Evolutionary conservation across 2,329 filamentous ascomycete species (phyloP).

Genomic region (Teratosphaeria epicoccoides): DNA sequence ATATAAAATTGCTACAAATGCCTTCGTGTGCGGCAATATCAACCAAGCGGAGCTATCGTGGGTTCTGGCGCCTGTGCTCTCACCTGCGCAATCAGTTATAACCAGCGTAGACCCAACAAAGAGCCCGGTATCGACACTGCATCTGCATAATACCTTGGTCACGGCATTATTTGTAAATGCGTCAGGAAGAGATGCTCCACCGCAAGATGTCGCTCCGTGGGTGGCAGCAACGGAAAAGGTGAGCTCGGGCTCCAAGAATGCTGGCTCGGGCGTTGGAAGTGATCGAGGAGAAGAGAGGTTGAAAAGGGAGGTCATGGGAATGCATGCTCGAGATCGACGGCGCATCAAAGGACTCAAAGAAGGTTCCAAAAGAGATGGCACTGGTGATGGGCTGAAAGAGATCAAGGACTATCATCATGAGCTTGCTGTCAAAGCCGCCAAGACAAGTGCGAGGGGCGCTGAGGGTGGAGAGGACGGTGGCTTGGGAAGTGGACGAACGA

Average conservation of each 20-base stretch:
- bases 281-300: constrained; percentile 53
- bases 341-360: constrained; percentile 31
- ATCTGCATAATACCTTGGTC: constrained; percentile 53
- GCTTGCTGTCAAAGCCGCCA: constrained; percentile 17
- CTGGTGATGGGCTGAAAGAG: constrained; percentile 16
- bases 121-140: constrained; percentile 22
- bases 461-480: constrained; percentile 8
- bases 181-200: constrained; percentile 48
- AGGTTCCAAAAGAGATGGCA: background rate
- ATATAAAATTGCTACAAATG: constrained; percentile 49
- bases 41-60: constrained; percentile 52
- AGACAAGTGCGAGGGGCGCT: background rate
- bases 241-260: constrained; percentile 53
- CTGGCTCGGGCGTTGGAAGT: constrained; percentile 37
- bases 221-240: constrained; percentile 64
- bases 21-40: constrained; percentile 49
- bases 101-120: constrained; percentile 10
- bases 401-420: constrained; percentile 19
- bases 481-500: constrained; percentile 24
- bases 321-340: constrained; percentile 49
- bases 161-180: constrained; percentile 48
- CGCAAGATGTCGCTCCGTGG: constrained; percentile 50
- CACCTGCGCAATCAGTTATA: constrained; percentile 35
- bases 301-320: constrained; percentile 54
- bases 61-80: constrained; percentile 46